These are phyloP conservation scores for Tricholoma matsutake DNA, from an alignment of 768 basidiomycete genomes.

Conservation along the genomic window DNA sequence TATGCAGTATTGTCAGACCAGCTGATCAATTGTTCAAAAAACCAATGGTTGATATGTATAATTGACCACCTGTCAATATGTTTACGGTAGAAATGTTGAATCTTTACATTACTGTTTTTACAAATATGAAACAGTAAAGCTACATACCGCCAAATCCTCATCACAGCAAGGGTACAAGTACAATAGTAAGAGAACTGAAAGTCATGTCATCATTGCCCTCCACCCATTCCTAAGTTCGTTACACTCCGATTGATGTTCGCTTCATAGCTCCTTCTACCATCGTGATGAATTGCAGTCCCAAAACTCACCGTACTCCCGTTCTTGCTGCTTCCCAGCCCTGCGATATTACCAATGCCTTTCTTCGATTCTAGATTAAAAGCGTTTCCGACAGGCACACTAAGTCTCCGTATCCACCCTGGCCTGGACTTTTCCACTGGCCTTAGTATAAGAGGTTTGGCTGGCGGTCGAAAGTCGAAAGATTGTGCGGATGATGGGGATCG, in stretches of 20 bases:
- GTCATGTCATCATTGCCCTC: slow-evolving; percentile 30
- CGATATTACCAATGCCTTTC: slow-evolving; percentile 31
- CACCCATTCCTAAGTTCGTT: slow-evolving; percentile 41
- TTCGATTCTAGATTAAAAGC: slow-evolving; percentile 60
- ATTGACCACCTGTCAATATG: no score
- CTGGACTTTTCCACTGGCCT: slow-evolving; percentile 53
- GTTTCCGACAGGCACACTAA: slow-evolving; percentile 70
- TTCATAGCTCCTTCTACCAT: slow-evolving; percentile 48
- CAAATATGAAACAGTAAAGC: neutral
- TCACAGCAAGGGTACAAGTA: neutral
- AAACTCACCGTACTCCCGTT: slow-evolving; percentile 38
- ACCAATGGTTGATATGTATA: neutral
- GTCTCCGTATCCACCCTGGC: slow-evolving; percentile 66
- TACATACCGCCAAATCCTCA: neutral
- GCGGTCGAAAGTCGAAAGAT: slow-evolving; percentile 36
- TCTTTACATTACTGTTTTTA: no score
- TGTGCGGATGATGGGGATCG: slow-evolving; percentile 28
- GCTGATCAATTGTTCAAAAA: neutral
- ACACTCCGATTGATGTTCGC: slow-evolving; percentile 47
- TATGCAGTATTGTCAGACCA: neutral
- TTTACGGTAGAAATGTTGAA: no score
- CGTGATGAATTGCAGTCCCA: slow-evolving; percentile 37
- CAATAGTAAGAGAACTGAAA: neutral
- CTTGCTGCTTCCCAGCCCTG: slow-evolving; percentile 44
- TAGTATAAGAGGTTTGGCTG: slow-evolving; percentile 41